Base-by-base conservation (phyloP, 73 alveolate genomes). In the Paramecium bursaria region DNA sequence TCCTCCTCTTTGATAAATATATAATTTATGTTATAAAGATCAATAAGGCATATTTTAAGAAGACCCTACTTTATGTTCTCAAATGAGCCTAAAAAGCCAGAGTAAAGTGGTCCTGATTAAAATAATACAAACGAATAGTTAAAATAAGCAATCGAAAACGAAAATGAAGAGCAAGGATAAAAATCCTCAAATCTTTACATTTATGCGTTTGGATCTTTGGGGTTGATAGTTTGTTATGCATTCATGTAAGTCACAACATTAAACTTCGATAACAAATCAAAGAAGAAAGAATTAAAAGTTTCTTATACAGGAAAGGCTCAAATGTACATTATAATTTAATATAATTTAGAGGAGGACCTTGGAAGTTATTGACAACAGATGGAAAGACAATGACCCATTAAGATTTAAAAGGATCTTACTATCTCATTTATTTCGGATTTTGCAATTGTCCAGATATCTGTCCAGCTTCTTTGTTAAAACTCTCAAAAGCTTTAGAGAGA, bases 401-500 rank as follows among this genome's bases (percentile, higher is more conserved):
- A 23, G 87, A 88, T 50, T 90, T 92, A 27, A 85, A 86, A 74
- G 96, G 96, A 22, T 88, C 85, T 23, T 94, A 92, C 73, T 86
- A 90, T 54, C 86, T 94, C 67, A 90, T 92, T 3, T 94, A 94
- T 57, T 92, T 94, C 49, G 98, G 98, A 1, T 94, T 90, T 87
- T 92, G 96, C 19, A 57, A 86, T 50, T 92, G 98, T 74, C 98
- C 98, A 17, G 97, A 94, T 86, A 92, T 94, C 19, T 94, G 98
- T 80, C 98, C 98, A 26, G 90, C 88, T 21, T 86, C 95, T 33
- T 73, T 94, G 19, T 74, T 86, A 27, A 94, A 94, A 55, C 22
- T 90, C 49, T 53, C 86, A 9, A 85, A 91, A 51, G 95, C 96
- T 3, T 44, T 73, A 14, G 17, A 46, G 67, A 85, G 73, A 19